Evolutionary conservation across 2,329 filamentous ascomycete species (phyloP).

Genomic region (Aspergillus versicolor): DNA sequence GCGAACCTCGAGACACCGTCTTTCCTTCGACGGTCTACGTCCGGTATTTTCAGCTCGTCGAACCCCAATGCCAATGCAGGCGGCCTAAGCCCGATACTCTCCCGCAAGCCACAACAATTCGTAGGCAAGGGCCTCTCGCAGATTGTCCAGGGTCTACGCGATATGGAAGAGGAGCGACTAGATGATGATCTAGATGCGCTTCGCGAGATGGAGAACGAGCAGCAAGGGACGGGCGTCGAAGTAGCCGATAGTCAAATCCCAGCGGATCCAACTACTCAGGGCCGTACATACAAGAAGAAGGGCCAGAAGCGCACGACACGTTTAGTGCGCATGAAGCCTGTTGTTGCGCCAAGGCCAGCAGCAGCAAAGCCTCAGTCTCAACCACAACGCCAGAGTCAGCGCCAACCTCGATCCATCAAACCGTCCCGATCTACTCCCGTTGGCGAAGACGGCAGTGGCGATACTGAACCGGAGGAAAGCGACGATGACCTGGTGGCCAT

Average conservation of each 20-base stretch:
- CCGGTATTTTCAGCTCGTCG: conserved; percentile 24
- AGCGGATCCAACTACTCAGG: conserved; percentile 3
- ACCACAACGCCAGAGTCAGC: neutral
- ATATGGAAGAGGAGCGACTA: conserved; percentile 42
- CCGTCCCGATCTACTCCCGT: neutral
- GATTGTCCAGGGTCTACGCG: conserved; percentile 39
- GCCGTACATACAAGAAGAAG: conserved; percentile 46
- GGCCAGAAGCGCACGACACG: conserved; percentile 51
- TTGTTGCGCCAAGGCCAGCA: conserved; percentile 25
- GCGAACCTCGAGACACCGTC: conserved; percentile 37
- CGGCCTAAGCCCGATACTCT: conserved; percentile 39
- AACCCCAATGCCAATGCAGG: neutral
- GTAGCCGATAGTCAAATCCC: conserved; percentile 39
- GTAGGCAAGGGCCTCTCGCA: conserved; percentile 41
- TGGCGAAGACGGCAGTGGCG: conserved; percentile 14
- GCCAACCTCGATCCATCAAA: conserved; percentile 10
- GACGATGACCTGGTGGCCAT: conserved; percentile 32
- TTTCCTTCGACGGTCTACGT: conserved; percentile 40
- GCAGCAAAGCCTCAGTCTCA: conserved; percentile 2
- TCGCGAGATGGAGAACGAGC: conserved; percentile 43
- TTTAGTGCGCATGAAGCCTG: conserved; percentile 44
- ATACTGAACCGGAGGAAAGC: conserved; percentile 15
- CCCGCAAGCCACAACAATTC: conserved; percentile 36
- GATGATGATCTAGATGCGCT: conserved; percentile 46
- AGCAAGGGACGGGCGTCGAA: conserved; percentile 27